Percentiles rank a stretch among this genome's conserved stretches.
These are phyloP conservation scores for Neolentinus lepideus DNA, from an alignment of 1,284 basidiomycete genomes.

Conservation along the genomic window DNA sequence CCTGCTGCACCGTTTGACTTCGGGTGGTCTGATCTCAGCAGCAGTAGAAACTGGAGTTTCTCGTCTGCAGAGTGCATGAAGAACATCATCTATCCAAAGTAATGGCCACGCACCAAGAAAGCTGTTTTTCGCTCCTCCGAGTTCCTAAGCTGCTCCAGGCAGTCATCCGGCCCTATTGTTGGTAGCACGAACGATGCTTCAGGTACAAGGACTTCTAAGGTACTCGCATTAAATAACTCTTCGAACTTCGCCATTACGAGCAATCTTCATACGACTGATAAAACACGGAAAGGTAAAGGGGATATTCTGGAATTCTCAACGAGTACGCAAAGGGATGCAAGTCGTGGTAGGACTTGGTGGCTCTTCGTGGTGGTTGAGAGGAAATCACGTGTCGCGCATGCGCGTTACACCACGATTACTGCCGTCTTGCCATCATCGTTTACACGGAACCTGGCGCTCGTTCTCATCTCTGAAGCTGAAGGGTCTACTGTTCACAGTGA, in stretches of 20 bases:
- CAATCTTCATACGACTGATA: no score
- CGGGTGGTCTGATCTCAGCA: conserved; percentile 42
- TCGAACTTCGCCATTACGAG: conserved; percentile 36
- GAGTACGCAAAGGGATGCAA: no score
- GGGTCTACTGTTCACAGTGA: not conserved
- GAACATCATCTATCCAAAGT: conserved; percentile 8
- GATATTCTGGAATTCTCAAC: no score
- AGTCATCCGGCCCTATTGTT: conserved; percentile 33
- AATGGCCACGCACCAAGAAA: conserved; percentile 61
- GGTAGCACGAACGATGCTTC: conserved; percentile 58
- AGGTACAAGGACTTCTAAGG: conserved; percentile 61
- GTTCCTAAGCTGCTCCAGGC: conserved; percentile 41
- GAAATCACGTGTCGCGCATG: not conserved
- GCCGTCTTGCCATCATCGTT: no score
- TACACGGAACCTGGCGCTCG: no score
- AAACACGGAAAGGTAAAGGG: no score
- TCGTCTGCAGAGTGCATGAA: conserved; percentile 43
- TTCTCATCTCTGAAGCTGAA: no score
- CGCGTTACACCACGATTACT: no score
- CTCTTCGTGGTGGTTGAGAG: not conserved
- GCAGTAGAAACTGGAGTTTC: conserved; percentile 63
- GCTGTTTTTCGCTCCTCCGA: conserved; percentile 45
- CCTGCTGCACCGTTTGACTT: conserved; percentile 22
- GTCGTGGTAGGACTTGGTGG: no score
- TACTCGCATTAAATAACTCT: conserved; percentile 54